Evolutionary conservation across 345 rosid species (phyloP).

Genomic region (Corchorus capsularis): DNA sequence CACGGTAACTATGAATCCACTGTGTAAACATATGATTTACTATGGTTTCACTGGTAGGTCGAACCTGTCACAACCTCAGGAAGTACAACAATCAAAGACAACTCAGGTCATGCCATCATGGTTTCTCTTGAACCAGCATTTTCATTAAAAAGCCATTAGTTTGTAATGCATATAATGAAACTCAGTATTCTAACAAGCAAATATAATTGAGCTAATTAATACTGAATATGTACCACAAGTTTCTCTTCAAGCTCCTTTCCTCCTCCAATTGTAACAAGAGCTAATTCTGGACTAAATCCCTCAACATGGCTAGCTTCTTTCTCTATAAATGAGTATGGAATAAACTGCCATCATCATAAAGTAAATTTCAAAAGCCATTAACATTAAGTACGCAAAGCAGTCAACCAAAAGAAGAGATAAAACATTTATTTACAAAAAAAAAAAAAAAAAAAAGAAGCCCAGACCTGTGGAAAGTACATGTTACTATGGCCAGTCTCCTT

Average conservation of each 20-base stretch:
- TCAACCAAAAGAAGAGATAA: not conserved
- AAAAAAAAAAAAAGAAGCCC: too few species aligned
- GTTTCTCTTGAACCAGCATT: slow-evolving; percentile 25
- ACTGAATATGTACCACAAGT: slow-evolving; percentile 68
- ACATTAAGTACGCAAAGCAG: not conserved
- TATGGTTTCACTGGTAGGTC: slow-evolving; percentile 95
- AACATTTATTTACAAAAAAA: slow-evolving; percentile 17
- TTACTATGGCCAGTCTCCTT: slow-evolving; percentile 96
- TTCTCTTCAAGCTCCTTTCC: slow-evolving; percentile 96
- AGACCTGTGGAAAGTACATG: slow-evolving; percentile 95
- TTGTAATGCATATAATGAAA: slow-evolving; percentile 8
- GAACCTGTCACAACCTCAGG: slow-evolving; percentile 96
- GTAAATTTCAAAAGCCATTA: slow-evolving; percentile 19
- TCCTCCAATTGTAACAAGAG: slow-evolving; percentile 87
- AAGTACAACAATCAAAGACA: slow-evolving; percentile 69
- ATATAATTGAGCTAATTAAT: slow-evolving; percentile 15
- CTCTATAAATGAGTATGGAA: slow-evolving; percentile 96
- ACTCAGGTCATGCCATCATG: slow-evolving; percentile 44
- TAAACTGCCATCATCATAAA: slow-evolving; percentile 53
- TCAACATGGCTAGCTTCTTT: slow-evolving; percentile 97
- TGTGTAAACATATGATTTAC: slow-evolving; percentile 98
- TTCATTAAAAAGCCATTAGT: slow-evolving; percentile 5
- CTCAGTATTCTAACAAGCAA: slow-evolving; percentile 11
- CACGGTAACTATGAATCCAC: slow-evolving; percentile 94
- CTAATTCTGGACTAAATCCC: slow-evolving; percentile 93